Evolutionary conservation across 345 rosid genomes (phyloP).

Genomic region (Jatropha curcas): DNA sequence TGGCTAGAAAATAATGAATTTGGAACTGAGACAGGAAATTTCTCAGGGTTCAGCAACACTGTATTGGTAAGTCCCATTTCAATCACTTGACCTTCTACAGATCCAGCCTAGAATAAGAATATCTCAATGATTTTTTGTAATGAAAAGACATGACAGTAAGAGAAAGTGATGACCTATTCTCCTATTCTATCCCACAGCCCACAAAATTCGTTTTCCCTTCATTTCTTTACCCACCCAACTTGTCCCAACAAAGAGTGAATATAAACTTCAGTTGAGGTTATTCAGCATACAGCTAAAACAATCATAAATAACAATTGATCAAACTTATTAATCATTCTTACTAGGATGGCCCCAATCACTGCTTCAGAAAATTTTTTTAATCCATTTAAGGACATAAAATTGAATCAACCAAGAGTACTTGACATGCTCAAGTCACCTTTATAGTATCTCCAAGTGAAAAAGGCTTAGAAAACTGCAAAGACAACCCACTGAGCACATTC

Average conservation of each 20-base stretch:
- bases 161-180: too few relatives aligned
- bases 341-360: neutral
- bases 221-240: too few relatives aligned
- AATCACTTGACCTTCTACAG: constrained; percentile 88
- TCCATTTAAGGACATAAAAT: neutral
- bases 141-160: constrained; percentile 5
- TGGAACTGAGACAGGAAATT: constrained; percentile 82
- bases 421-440: constrained; percentile 53
- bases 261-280: neutral
- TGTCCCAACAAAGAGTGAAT: too few relatives aligned
- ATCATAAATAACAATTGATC: neutral
- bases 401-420: constrained; percentile 4
- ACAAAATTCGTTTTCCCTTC: too few relatives aligned
- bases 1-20: constrained; percentile 95
- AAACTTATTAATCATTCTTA: neutral
- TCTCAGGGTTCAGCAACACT: constrained; percentile 71
- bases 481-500: constrained; percentile 86
- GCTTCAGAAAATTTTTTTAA: neutral
- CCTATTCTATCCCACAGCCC: too few relatives aligned
- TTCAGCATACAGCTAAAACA: constrained; percentile 1
- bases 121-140: neutral
- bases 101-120: constrained; percentile 65
- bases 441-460: constrained; percentile 94
- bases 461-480: constrained; percentile 83
- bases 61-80: constrained; percentile 92